Evolutionary conservation across 2,329 filamentous ascomycete genomes (phyloP).

Genomic region (Parascedosporium putredinis): DNA sequence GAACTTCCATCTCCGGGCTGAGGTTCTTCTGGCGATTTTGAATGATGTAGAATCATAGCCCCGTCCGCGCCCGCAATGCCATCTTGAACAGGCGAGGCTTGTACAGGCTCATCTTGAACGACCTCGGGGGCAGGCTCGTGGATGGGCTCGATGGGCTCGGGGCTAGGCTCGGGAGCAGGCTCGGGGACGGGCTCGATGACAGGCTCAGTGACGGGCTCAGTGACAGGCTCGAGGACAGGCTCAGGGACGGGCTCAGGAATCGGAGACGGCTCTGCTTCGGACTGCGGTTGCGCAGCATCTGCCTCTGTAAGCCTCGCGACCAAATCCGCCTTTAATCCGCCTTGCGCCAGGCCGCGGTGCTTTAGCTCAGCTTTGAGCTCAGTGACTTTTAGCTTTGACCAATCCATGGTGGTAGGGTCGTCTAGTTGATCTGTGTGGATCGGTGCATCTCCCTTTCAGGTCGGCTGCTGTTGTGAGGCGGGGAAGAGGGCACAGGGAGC

Average conservation of each 20-base stretch:
- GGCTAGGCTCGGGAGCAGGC: neutral
- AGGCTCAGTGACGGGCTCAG: neutral
- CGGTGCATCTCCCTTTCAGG: neutral
- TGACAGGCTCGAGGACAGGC: neutral
- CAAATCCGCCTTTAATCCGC: slow-evolving; percentile 62
- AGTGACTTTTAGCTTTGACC: slow-evolving; percentile 56
- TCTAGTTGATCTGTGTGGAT: neutral
- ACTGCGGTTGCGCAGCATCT: slow-evolving; percentile 19
- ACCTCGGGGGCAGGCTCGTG: no score
- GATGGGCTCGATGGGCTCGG: neutral
- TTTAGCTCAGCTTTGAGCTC: slow-evolving; percentile 69
- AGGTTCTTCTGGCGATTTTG: no score
- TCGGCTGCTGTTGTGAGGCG: no score
- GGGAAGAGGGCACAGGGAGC: no score
- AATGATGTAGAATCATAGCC: no score
- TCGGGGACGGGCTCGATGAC: neutral
- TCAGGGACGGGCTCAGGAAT: slow-evolving; percentile 9
- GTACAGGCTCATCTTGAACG: no score
- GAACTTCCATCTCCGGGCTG: no score
- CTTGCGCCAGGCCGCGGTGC: slow-evolving; percentile 55
- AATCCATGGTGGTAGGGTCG: slow-evolving; percentile 32
- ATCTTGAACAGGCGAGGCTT: no score
- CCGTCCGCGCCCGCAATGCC: no score
- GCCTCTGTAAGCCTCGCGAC: slow-evolving; percentile 49
- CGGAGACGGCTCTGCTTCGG: slow-evolving; percentile 11